Percentiles rank a stretch among this genome's conserved stretches.
These are phyloP conservation scores for Ceratocystis eucalypticola DNA, from an alignment of 2,329 filamentous ascomycete species.

Conservation along the genomic window DNA sequence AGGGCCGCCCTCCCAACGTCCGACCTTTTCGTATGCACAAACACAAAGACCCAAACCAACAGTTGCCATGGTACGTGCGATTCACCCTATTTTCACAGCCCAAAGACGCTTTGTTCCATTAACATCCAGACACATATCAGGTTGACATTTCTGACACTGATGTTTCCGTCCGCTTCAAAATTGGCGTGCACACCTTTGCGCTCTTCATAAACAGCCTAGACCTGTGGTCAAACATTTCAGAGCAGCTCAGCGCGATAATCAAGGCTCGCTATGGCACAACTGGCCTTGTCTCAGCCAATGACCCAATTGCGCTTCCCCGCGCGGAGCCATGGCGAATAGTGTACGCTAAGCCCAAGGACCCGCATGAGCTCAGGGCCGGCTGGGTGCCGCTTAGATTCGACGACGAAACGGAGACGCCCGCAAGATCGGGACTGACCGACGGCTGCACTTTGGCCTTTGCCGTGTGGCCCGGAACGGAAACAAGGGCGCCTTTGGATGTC, in stretches of 20 bases:
- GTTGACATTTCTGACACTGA: conserved; percentile 26
- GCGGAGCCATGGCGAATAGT: conserved; percentile 29
- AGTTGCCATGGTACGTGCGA: conserved; percentile 1
- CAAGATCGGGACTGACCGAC: conserved; percentile 33
- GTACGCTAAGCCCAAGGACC: conserved; percentile 35
- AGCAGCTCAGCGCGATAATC: conserved; percentile 45
- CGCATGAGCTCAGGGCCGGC: conserved; percentile 34
- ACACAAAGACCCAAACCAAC: neutral
- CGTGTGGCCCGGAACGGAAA: conserved; percentile 28
- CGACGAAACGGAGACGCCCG: conserved; percentile 31
- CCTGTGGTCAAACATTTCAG: conserved; percentile 43
- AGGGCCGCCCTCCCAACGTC: too few relatives aligned
- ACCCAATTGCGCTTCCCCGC: conserved; percentile 29
- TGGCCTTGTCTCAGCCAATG: conserved; percentile 29
- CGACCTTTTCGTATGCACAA: neutral
- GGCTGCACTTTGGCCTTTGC: conserved; percentile 38
- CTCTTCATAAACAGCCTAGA: conserved; percentile 48
- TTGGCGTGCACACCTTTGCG: conserved; percentile 56
- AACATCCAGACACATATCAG: neutral
- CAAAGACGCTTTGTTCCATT: neutral
- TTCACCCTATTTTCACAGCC: too few relatives aligned
- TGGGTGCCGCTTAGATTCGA: conserved; percentile 34
- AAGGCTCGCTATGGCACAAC: conserved; percentile 43
- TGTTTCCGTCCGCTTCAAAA: conserved; percentile 57
- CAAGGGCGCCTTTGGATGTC: conserved; percentile 28